Percentiles rank a stretch among this genome's conserved stretches.
Conservation (phyloP, 345 rosid genomes). For the Sisymbrium irio region DNA sequence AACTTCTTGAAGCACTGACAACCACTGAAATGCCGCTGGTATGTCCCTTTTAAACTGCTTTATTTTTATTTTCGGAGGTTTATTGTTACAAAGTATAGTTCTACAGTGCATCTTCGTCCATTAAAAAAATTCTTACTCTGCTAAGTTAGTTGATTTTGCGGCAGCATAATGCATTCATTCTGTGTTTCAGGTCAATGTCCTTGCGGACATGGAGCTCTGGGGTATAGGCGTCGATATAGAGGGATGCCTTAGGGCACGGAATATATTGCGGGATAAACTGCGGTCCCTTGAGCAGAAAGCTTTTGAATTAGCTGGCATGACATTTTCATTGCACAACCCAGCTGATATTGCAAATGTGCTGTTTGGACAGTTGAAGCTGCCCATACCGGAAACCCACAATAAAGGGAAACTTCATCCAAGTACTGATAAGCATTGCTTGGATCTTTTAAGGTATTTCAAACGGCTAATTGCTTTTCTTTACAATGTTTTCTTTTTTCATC, state of each 20-base stretch:
- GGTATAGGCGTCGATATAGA: slow-evolving; percentile 94
- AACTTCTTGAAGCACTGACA: slow-evolving; percentile 59
- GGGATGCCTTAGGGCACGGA: slow-evolving; percentile 75
- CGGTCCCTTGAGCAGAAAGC: slow-evolving; percentile 84
- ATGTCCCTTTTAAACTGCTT: slow-evolving; percentile 32
- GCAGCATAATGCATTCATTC: neutral
- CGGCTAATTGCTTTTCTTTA: slow-evolving; percentile 10
- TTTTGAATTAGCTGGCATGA: slow-evolving; percentile 74
- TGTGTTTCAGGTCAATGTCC: slow-evolving; percentile 67
- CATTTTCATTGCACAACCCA: slow-evolving; percentile 70
- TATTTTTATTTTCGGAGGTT: neutral
- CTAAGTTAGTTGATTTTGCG: neutral
- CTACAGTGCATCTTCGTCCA: neutral
- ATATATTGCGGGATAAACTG: slow-evolving; percentile 63
- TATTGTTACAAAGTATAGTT: neutral
- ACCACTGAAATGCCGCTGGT: slow-evolving; percentile 85
- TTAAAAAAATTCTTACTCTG: slow-evolving; percentile 6
- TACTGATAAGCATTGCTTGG: slow-evolving; percentile 87
- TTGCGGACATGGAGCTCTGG: slow-evolving; percentile 95
- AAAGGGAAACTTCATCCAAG: slow-evolving; percentile 91
- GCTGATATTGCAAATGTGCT: slow-evolving; percentile 94
- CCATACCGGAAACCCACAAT: slow-evolving; percentile 53
- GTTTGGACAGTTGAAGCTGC: slow-evolving; percentile 75
- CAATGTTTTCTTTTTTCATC: slow-evolving; percentile 2
- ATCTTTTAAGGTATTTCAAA: slow-evolving; percentile 62